Evolutionary conservation across 768 basidiomycete species (phyloP).

Genomic region (Amanita pallidorosea): DNA sequence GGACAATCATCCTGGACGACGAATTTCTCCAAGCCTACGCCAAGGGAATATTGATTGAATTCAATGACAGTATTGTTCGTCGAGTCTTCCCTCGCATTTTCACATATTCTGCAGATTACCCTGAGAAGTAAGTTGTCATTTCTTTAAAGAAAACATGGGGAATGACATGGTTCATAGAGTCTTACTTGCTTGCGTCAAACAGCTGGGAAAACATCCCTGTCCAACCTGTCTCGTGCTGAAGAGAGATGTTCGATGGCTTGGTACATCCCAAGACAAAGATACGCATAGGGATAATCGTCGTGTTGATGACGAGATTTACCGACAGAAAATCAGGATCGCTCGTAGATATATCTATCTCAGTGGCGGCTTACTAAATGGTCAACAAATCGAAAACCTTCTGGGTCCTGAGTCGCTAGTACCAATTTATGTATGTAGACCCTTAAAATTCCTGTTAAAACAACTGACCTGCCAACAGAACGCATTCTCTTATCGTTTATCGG

Average conservation of each 20-base stretch:
- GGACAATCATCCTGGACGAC: slow-evolving; percentile 1
- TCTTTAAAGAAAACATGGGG: too few species aligned
- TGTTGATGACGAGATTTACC: not conserved
- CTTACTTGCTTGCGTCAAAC: slow-evolving; percentile 18
- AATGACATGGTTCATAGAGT: slow-evolving; percentile 10
- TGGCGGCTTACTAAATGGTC: slow-evolving; percentile 12
- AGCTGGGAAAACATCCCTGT: slow-evolving; percentile 24
- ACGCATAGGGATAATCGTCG: slow-evolving; percentile 6
- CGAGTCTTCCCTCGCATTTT: slow-evolving; percentile 22
- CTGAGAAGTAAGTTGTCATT: slow-evolving; percentile 14
- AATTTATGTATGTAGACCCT: slow-evolving; percentile 15
- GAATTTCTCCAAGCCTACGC: slow-evolving; percentile 18
- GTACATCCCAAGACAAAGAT: slow-evolving; percentile 13
- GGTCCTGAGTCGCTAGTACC: slow-evolving; percentile 13
- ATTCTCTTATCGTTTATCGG: slow-evolving; percentile 14
- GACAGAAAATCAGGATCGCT: slow-evolving; percentile 10
- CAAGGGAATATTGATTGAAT: slow-evolving; percentile 20
- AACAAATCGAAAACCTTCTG: slow-evolving; percentile 11
- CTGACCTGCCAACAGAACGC: slow-evolving; percentile 9
- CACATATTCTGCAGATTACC: slow-evolving; percentile 27
- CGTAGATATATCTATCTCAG: slow-evolving; percentile 14
- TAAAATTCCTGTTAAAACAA: slow-evolving; percentile 14
- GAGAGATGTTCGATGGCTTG: slow-evolving; percentile 17
- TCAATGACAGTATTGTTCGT: slow-evolving; percentile 18
- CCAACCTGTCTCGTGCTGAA: slow-evolving; percentile 20